phyloP scores from a whole-genome alignment of 257 asterid genomes.

The Primulina huaijiensis region DNA sequence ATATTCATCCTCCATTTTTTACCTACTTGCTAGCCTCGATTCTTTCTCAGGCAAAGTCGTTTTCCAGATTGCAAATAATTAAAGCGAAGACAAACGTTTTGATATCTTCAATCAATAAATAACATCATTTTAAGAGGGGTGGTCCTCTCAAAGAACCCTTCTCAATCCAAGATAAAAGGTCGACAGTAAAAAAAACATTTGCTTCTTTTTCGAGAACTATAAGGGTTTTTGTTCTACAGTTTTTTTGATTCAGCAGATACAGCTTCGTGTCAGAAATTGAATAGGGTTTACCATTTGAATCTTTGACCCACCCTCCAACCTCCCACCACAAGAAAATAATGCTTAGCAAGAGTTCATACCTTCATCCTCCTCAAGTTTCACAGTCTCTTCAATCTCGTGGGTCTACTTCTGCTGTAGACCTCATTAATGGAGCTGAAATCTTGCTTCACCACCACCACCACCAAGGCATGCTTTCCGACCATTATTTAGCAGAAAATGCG shows the following conservation, averaged over 20 bases:
- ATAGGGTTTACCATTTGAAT: conserved; percentile 22
- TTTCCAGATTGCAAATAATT: conserved; percentile 22
- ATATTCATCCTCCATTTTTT: conserved; percentile 22
- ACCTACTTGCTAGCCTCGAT: conserved; percentile 19
- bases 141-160: conserved; percentile 20
- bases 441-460: conserved; percentile 30
- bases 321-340: conserved; percentile 25
- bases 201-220: neutral
- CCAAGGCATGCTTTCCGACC: conserved; percentile 27
- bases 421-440: conserved; percentile 30
- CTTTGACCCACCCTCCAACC: neutral
- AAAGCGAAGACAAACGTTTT: neutral
- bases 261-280: neutral
- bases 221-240: neutral
- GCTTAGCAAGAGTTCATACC: conserved; percentile 43
- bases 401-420: conserved; percentile 29
- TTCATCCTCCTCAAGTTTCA: conserved; percentile 34
- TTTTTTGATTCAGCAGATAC: neutral
- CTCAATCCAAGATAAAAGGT: neutral
- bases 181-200: neutral
- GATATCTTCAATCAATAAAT: conserved; percentile 19
- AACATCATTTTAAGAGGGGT: conserved; percentile 13
- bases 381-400: conserved; percentile 28
- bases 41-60: conserved; percentile 22
- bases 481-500: conserved; percentile 26